Evolutionary conservation across 345 rosid genomes (phyloP).

Genomic region (Lenwebbia sp.): DNA sequence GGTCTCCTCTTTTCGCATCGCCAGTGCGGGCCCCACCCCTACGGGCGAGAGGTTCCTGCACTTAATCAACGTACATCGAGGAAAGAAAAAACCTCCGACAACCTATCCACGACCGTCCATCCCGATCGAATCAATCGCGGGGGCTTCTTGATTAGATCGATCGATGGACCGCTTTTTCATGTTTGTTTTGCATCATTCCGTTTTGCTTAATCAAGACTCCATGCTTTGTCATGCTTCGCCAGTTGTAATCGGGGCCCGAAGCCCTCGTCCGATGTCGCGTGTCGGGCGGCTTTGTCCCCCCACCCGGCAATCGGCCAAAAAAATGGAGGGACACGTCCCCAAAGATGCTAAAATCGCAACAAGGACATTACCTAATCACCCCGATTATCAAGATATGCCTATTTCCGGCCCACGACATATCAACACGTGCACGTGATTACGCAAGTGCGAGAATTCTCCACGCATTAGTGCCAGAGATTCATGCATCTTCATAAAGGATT

Average conservation of each 20-base stretch:
- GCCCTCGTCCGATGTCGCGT: background rate
- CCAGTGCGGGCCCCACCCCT: background rate
- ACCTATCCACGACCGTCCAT: background rate
- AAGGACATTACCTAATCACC: accelerated
- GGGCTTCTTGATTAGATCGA: background rate
- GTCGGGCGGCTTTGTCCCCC: background rate
- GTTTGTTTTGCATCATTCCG: background rate
- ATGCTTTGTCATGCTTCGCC: background rate
- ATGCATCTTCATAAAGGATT: background rate
- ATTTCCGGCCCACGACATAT: no score
- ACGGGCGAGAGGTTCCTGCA: background rate
- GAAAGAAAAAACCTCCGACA: background rate
- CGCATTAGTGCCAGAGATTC: background rate
- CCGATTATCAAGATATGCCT: background rate
- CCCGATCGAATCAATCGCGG: background rate
- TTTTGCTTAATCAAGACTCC: background rate
- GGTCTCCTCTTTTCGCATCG: background rate
- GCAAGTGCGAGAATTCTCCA: background rate
- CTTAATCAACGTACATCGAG: background rate
- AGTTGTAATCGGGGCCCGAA: background rate
- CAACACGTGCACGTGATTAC: background rate
- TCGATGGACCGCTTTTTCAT: background rate
- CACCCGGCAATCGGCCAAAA: background rate
- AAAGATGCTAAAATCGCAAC: background rate
- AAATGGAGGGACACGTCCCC: background rate